A percentile compares a stretch with the other conserved stretches of the same genome.
These are phyloP conservation scores for Harringtonia lauricola DNA, from an alignment of 2,329 filamentous ascomycete species.

Conservation along the genomic window DNA sequence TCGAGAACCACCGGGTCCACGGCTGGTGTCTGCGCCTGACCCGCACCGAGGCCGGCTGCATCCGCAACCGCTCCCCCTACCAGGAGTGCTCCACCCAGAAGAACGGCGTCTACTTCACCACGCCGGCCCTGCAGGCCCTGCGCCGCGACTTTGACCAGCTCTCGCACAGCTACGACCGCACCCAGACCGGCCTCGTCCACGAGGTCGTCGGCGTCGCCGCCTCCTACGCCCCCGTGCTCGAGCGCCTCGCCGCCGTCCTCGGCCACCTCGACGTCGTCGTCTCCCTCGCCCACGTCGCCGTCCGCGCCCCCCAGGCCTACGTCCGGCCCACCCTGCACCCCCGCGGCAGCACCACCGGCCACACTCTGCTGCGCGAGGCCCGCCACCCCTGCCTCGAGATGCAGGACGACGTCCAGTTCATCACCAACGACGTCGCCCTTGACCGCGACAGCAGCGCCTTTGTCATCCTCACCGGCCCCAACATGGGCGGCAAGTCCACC, in stretches of 20 bases:
- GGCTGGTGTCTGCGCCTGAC: conserved; percentile 96
- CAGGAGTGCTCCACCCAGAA: conserved; percentile 97
- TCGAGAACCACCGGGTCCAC: conserved; percentile 92
- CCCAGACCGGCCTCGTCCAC: conserved; percentile 78
- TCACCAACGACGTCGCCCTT: conserved; percentile 89
- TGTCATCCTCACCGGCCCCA: conserved; percentile 92
- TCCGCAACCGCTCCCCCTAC: conserved; percentile 82
- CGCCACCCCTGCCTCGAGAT: conserved; percentile 97
- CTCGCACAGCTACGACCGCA: conserved; percentile 88
- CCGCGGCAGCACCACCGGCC: conserved; percentile 63
- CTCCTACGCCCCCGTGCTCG: conserved; percentile 88
- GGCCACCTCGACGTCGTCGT: conserved; percentile 94
- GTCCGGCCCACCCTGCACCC: conserved; percentile 83
- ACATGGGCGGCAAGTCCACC: conserved; percentile 98
- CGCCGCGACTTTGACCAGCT: conserved; percentile 90
- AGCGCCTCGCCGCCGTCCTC: conserved; percentile 76
- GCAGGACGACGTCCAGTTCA: conserved; percentile 97
- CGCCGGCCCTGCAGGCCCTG: conserved; percentile 64
- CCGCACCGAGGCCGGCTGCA: conserved; percentile 80
- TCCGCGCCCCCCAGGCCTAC: conserved; percentile 87
- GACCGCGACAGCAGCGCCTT: conserved; percentile 73
- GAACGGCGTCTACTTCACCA: conserved; percentile 98
- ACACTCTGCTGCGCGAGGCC: conserved; percentile 83
- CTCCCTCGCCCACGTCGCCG: conserved; percentile 82
- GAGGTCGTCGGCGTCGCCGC: conserved; percentile 91